A percentile compares a stretch with the other conserved stretches of the same genome.
Conservation (phyloP, 176 grass and related monocot species). For the Eragrostis curvula region DNA sequence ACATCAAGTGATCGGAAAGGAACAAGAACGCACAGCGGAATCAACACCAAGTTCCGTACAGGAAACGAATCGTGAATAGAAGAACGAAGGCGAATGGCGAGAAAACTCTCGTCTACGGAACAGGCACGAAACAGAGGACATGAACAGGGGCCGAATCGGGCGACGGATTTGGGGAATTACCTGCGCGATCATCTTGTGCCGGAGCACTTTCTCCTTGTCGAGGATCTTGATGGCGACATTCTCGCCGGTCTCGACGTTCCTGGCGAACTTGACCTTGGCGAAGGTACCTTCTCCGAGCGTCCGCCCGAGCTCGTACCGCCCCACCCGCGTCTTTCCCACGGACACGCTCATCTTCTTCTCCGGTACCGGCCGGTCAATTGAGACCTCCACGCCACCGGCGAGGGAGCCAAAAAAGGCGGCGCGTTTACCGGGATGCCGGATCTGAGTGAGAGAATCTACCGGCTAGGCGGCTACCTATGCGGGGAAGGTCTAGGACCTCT, state of each 20-base stretch:
- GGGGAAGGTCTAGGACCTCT: conserved; percentile 50
- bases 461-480: neutral
- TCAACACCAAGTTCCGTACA: neutral
- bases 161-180: conserved; percentile 15
- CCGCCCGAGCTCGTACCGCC: conserved; percentile 92
- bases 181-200: conserved; percentile 96
- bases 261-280: conserved; percentile 99
- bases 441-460: neutral
- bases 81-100: too few species aligned
- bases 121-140: neutral
- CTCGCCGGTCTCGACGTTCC: conserved; percentile 76
- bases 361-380: neutral
- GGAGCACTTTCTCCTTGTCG: conserved; percentile 96
- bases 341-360: conserved; percentile 48
- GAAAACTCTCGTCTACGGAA: too few species aligned
- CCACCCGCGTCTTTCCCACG: conserved; percentile 73
- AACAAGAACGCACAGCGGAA: neutral
- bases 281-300: conserved; percentile 93
- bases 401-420: neutral
- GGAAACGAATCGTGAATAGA: neutral
- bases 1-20: neutral
- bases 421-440: neutral
- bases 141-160: neutral
- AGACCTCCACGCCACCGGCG: neutral
- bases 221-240: conserved; percentile 97